phyloP scores from a whole-genome alignment of 306 rosid species.

The Alnus glutinosa region DNA sequence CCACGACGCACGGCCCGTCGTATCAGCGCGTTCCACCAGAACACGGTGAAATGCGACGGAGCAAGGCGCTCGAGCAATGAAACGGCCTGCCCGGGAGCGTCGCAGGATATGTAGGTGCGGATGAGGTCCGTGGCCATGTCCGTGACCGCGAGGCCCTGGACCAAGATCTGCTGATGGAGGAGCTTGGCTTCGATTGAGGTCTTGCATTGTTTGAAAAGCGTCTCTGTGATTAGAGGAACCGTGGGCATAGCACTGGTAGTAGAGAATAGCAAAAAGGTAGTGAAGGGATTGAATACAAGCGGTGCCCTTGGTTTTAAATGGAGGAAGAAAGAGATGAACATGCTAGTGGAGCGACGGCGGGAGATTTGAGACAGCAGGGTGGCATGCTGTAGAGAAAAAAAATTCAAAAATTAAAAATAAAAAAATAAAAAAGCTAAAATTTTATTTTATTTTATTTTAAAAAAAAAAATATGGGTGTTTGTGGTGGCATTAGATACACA shows the following conservation, averaged over 20 bases:
- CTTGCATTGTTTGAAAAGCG: constrained; percentile 43
- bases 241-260: constrained; percentile 17
- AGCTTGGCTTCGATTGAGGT: constrained; percentile 43
- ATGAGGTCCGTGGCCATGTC: constrained; percentile 36
- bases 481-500: too few species aligned
- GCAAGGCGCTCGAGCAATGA: constrained; percentile 43
- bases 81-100: constrained; percentile 42
- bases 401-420: too few species aligned
- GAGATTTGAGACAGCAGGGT: neutral
- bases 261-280: constrained; percentile 16
- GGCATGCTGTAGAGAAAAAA: neutral
- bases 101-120: constrained; percentile 45
- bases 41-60: constrained; percentile 45
- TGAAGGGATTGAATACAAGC: neutral
- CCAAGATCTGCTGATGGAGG: constrained; percentile 48
- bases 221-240: constrained; percentile 10
- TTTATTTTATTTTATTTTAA: too few species aligned
- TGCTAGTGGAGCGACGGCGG: neutral
- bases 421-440: too few species aligned
- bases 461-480: too few species aligned
- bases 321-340: constrained; percentile 2
- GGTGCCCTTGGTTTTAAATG: neutral
- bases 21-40: constrained; percentile 81
- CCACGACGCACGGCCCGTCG: constrained; percentile 45
- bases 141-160: constrained; percentile 35